Percentiles rank a stretch among this genome's conserved stretches.
phyloP scores from a whole-genome alignment of 768 basidiomycete genomes.

The Pleurotus salmoneostramineus region DNA sequence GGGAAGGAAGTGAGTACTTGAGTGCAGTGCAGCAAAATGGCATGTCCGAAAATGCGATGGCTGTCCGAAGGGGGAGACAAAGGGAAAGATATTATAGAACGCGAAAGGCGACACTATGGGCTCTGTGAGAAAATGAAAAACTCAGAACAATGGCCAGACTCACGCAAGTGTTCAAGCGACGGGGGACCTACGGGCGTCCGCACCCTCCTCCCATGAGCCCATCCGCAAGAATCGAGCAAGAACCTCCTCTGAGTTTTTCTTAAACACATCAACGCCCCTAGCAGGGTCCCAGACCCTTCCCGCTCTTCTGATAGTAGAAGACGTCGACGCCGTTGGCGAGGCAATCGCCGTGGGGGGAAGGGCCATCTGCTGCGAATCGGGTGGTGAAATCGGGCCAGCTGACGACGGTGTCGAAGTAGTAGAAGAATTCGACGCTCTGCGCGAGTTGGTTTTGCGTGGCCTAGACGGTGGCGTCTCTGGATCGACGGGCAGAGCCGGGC shows the following conservation, averaged over 20 bases:
- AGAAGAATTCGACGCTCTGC: slow-evolving; percentile 1
- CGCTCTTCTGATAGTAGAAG: slow-evolving; percentile 36
- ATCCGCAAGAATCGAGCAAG: slow-evolving; percentile 78
- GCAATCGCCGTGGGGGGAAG: slow-evolving; percentile 50
- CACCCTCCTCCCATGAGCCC: slow-evolving; percentile 65
- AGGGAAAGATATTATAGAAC: no score
- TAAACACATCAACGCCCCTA: slow-evolving; percentile 82
- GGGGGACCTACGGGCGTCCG: neutral
- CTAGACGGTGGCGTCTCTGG: neutral
- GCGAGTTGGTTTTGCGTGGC: neutral
- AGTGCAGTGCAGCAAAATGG: no score
- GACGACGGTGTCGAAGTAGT: slow-evolving; percentile 6
- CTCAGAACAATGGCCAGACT: neutral
- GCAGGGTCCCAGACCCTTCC: slow-evolving; percentile 84
- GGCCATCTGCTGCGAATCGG: slow-evolving; percentile 36
- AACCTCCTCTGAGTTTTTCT: slow-evolving; percentile 84
- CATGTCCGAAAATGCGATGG: no score
- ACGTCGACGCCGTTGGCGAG: slow-evolving; percentile 38
- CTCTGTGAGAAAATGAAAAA: no score
- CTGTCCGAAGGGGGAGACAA: no score
- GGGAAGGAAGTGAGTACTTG: no score
- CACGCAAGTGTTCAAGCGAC: neutral
- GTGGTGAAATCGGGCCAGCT: slow-evolving; percentile 46
- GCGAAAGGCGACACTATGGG: no score
- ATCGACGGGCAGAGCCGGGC: no score